A percentile compares a stretch with the other conserved stretches of the same genome.
Evolutionary conservation across 352 stramenopile species (phyloP).

Genomic region (Globisporangium apiculatum): DNA sequence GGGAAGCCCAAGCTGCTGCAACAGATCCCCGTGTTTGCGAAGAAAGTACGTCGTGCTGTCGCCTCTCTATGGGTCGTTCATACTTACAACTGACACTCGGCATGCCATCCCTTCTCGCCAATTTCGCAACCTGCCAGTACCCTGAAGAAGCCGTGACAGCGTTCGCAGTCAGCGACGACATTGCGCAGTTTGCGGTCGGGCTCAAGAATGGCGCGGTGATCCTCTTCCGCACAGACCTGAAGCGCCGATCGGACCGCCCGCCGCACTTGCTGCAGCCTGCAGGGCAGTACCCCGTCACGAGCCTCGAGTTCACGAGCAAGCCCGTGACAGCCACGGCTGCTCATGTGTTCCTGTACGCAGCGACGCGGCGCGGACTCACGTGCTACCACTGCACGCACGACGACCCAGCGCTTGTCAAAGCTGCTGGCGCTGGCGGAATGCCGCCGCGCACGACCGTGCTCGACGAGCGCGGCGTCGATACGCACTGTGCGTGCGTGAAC

Average conservation of each 20-base stretch:
- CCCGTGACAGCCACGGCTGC: conserved; percentile 49
- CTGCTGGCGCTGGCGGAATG: conserved; percentile 44
- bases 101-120: neutral
- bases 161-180: conserved; percentile 80
- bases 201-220: conserved; percentile 83
- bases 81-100: neutral
- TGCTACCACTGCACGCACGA: conserved; percentile 84
- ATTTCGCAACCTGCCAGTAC: conserved; percentile 26
- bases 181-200: conserved; percentile 73
- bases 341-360: conserved; percentile 77
- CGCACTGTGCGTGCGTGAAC: conserved; percentile 78
- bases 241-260: conserved; percentile 59
- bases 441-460: conserved; percentile 69
- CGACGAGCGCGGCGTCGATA: conserved; percentile 75
- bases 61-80: neutral
- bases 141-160: conserved; percentile 82
- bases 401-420: conserved; percentile 68
- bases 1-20: conserved; percentile 81
- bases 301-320: conserved; percentile 74
- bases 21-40: conserved; percentile 81
- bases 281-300: conserved; percentile 73
- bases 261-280: conserved; percentile 72
- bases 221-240: conserved; percentile 72
- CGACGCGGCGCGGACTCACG: conserved; percentile 67
- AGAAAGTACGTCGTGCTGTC: conserved; percentile 30